Evolutionary conservation across 768 basidiomycete genomes (phyloP), one percentile per base, ranked within the genome.

Genomic region (Chiua virens): DNA sequence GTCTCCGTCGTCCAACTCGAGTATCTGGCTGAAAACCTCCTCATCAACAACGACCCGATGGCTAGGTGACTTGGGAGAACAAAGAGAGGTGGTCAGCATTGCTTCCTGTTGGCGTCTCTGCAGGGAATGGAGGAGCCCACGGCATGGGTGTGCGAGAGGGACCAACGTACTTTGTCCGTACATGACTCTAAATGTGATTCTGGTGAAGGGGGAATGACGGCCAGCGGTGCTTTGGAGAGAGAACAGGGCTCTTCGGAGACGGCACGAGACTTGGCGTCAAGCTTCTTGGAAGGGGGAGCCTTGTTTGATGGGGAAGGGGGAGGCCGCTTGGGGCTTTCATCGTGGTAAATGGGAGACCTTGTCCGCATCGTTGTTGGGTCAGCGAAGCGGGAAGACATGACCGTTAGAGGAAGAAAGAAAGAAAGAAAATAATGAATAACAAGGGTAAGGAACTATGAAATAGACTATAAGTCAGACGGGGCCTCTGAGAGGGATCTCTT

Each of bases 1-100:
- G 50, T 82, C 87, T n/a, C 83, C 89, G 9, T 93, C 94, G 66
- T 92, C 97, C 61, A 98, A 81, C 46, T 98, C 95, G 56, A 94
- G 79, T 56, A 98, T 83, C 71, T 98, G 96, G 6, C 68, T 60
- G 67, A 99, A 92, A 17, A 80, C 86, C 0, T 86, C 84, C 82
- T 84, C 81, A 67, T 97, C 82, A 62, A 98, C 82, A 34, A 83
- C 71, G 18, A 66, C 67, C n/a, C 55, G 60, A 34, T 44, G 52
- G 45, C 42, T 43, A 4, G 44, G 39, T 15, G 48, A 52, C 57
- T 64, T 47, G 35, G 40, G 25, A 30, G 36, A 38, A 20, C 22
- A 34, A 17, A 38, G 30, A 30, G 23, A 23, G 32, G 25, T 20
- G 39, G 40, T 68, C 27, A 61, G 55, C 45, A 18, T 44, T 38